Conservation (phyloP, 2,329 filamentous ascomycete species). For the Cryphonectria japonica region DNA sequence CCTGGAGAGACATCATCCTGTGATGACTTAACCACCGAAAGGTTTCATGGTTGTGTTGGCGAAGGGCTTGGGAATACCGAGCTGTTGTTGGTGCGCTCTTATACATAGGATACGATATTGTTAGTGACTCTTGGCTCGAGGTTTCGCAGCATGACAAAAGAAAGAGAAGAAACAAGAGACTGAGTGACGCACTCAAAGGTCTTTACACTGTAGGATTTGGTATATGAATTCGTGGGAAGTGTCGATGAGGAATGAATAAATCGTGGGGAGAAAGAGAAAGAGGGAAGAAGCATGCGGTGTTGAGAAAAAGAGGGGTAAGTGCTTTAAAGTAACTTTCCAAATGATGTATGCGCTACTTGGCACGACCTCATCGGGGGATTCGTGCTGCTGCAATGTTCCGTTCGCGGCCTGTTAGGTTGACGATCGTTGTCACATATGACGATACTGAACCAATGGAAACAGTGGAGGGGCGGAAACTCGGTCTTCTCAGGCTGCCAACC, state of each 20-base stretch:
- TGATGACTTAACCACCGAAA: constrained; percentile 28
- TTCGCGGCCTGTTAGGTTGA: neutral
- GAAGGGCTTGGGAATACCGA: constrained; percentile 21
- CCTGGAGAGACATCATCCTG: constrained; percentile 37
- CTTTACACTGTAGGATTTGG: neutral
- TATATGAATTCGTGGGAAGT: neutral
- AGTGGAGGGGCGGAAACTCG: neutral
- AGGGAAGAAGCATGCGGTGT: neutral
- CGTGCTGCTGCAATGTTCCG: neutral
- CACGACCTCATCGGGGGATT: neutral
- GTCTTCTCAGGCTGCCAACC: neutral
- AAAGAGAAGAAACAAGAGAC: no score
- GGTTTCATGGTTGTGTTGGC: constrained; percentile 25
- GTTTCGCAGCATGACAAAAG: neutral
- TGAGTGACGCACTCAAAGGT: neutral
- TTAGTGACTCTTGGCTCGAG: constrained; percentile 6
- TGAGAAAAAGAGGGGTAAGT: neutral
- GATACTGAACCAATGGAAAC: neutral
- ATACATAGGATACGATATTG: neutral
- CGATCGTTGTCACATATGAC: constrained; percentile 7
- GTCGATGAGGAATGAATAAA: neutral
- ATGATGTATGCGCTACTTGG: neutral
- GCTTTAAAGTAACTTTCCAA: neutral
- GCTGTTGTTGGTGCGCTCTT: constrained; percentile 13
- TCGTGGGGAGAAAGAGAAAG: neutral